These are phyloP conservation scores for Nannizzia gypsea DNA, from an alignment of 2,329 filamentous ascomycete species.

Conservation along the genomic window DNA sequence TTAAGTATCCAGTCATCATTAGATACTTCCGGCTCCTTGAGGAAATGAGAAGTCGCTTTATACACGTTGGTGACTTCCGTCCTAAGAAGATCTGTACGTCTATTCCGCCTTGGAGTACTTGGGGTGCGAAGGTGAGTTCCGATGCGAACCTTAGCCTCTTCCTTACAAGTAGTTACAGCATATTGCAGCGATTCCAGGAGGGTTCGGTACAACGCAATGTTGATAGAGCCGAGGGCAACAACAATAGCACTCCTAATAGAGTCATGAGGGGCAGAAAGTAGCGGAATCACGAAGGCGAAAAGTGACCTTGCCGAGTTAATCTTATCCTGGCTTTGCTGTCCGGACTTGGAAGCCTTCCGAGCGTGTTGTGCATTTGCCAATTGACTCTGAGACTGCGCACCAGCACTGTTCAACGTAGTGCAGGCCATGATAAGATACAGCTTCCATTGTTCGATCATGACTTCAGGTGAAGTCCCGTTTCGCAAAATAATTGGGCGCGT, in stretches of 20 bases:
- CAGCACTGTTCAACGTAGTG: constrained; percentile 79
- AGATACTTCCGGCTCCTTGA: constrained; percentile 65
- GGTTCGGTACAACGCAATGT: constrained; percentile 82
- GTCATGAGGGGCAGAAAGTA: constrained; percentile 66
- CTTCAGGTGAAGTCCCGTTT: constrained; percentile 52
- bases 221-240: constrained; percentile 83
- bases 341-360: constrained; percentile 63
- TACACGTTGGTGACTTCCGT: constrained; percentile 96
- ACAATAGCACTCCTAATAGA: constrained; percentile 85
- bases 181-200: constrained; percentile 82
- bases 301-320: constrained; percentile 79
- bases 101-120: constrained; percentile 69
- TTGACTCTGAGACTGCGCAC: constrained; percentile 49
- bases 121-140: constrained; percentile 65
- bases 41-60: constrained; percentile 80
- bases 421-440: constrained; percentile 94
- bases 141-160: constrained; percentile 74
- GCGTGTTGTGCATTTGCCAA: constrained; percentile 58
- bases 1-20: constrained; percentile 82
- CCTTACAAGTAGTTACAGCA: constrained; percentile 72
- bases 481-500: constrained; percentile 35
- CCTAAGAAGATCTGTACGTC: constrained; percentile 72
- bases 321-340: constrained; percentile 56
- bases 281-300: constrained; percentile 82
- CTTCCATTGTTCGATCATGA: constrained; percentile 95